These are phyloP conservation scores for Ploettnerulaceae sp. DNA, from an alignment of 2,329 filamentous ascomycete genomes.

Conservation along the genomic window DNA sequence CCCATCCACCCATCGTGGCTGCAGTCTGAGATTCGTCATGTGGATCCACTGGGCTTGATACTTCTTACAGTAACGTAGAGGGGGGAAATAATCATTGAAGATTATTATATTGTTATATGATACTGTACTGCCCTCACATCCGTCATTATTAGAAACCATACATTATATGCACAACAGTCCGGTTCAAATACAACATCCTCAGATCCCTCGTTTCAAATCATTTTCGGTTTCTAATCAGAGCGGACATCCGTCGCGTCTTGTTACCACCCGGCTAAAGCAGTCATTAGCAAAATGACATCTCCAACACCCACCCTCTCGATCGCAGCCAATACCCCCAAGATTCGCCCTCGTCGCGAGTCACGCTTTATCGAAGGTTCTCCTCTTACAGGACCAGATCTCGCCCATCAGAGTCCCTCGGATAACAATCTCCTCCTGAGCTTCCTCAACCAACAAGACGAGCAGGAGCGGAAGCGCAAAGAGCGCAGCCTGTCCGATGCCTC, in stretches of 20 bases:
- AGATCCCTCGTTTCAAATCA: background rate
- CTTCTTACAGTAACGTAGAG: background rate
- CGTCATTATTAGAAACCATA: too few relatives aligned
- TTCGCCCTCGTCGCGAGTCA: constrained; percentile 10
- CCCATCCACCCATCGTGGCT: too few relatives aligned
- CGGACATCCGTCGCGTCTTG: background rate
- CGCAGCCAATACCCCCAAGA: background rate
- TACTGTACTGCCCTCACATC: too few relatives aligned
- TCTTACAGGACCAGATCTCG: constrained; percentile 7
- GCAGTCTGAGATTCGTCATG: background rate
- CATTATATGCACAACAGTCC: too few relatives aligned
- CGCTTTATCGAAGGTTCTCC: constrained; percentile 14
- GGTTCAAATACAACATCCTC: background rate
- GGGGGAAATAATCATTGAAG: too few relatives aligned
- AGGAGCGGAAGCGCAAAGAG: constrained; percentile 8
- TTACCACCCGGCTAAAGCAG: background rate
- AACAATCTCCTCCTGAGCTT: constrained; percentile 10
- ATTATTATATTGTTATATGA: too few relatives aligned
- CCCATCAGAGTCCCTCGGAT: constrained; percentile 1
- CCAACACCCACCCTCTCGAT: background rate
- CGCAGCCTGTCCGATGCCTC: constrained; percentile 16
- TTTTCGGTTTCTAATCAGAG: background rate
- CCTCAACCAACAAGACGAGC: constrained; percentile 22
- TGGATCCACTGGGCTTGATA: background rate
- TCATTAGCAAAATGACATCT: background rate